phyloP scores from a whole-genome alignment of 805 yeast species.

The Teunomyces pallodes region DNA sequence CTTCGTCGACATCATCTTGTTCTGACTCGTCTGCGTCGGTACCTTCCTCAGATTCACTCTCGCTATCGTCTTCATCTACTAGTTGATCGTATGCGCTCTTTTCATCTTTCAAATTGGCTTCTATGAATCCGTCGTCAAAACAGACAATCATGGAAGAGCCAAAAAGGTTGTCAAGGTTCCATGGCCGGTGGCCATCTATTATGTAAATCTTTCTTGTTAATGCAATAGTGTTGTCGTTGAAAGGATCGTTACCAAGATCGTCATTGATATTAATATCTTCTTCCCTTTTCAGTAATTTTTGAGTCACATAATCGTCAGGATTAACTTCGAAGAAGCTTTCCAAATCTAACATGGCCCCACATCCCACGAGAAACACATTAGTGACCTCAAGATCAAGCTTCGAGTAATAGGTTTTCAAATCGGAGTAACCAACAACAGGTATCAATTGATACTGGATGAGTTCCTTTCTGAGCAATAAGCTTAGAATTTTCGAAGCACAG shows the following conservation, averaged over 20 bases:
- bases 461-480: conserved; percentile 70
- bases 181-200: conserved; percentile 91
- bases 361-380: conserved; percentile 79
- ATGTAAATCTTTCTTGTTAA: conserved; percentile 67
- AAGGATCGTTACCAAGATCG: conserved; percentile 16
- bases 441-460: conserved; percentile 83
- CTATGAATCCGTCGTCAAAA: conserved; percentile 81
- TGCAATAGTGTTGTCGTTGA: conserved; percentile 12
- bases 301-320: conserved; percentile 45
- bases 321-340: conserved; percentile 70
- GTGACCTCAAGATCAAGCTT: conserved; percentile 71
- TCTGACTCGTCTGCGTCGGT: conserved; percentile 32
- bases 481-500: conserved; percentile 79
- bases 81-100: conserved; percentile 60
- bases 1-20: conserved; percentile 29
- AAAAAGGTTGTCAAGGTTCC: conserved; percentile 91
- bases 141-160: conserved; percentile 77
- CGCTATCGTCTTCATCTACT: conserved; percentile 37
- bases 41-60: conserved; percentile 35
- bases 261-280: conserved; percentile 20
- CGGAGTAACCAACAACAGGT: conserved; percentile 91
- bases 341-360: conserved; percentile 89
- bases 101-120: conserved; percentile 54
- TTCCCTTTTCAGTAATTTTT: conserved; percentile 11
- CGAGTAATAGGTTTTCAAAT: conserved; percentile 60